Evolutionary conservation across 768 basidiomycete species (phyloP).

Genomic region (Daedaleopsis sinensis): DNA sequence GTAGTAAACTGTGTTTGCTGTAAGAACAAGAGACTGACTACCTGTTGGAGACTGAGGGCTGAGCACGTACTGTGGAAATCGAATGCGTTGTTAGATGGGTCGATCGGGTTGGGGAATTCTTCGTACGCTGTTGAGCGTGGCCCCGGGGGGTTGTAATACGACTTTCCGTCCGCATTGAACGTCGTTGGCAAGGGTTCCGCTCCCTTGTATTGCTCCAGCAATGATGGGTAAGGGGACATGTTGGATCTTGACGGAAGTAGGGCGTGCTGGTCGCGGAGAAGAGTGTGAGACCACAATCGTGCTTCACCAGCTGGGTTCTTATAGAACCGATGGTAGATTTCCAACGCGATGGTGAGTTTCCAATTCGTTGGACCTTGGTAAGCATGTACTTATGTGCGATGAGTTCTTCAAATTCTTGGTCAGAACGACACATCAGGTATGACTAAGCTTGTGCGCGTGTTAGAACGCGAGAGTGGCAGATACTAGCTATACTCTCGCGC

Average conservation of each 20-base stretch:
- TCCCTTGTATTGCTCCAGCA: conserved; percentile 31
- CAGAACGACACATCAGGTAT: neutral
- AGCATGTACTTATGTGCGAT: no score
- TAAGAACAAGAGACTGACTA: neutral
- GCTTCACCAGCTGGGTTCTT: neutral
- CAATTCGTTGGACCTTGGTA: no score
- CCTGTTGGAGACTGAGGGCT: neutral
- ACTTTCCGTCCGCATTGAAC: conserved; percentile 59
- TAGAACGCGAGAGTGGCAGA: no score
- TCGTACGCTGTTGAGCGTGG: conserved; percentile 55
- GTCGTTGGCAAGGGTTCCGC: conserved; percentile 39
- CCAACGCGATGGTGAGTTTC: no score
- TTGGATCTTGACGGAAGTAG: neutral
- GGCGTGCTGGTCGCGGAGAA: neutral
- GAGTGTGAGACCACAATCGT: neutral
- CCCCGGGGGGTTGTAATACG: conserved; percentile 49
- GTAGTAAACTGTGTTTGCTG: conserved; percentile 56
- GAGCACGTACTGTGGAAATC: conserved; percentile 67
- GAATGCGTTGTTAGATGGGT: conserved; percentile 58
- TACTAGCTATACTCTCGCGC: no score
- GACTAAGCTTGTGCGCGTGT: no score
- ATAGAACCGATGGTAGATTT: neutral
- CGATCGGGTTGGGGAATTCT: conserved; percentile 57
- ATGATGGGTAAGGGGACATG: conserved; percentile 21
- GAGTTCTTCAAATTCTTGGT: no score